These are phyloP conservation scores for Phytophthora parvispora DNA, from an alignment of 352 stramenopile species.

Conservation along the genomic window DNA sequence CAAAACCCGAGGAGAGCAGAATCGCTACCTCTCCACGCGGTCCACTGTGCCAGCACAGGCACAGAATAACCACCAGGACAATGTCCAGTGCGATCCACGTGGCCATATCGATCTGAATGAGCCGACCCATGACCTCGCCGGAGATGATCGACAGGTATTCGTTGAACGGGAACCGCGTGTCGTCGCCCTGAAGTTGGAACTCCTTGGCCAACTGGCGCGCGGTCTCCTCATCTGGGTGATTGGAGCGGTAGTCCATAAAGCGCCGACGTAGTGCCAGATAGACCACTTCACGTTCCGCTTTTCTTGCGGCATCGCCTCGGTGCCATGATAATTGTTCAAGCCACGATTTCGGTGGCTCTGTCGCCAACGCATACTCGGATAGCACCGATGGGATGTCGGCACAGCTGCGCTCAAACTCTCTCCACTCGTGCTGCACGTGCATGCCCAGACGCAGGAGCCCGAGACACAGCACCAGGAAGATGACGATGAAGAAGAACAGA, in stretches of 20 bases:
- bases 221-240: slow-evolving; percentile 62
- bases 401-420: slow-evolving; percentile 73
- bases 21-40: slow-evolving; percentile 50
- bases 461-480: slow-evolving; percentile 80
- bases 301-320: slow-evolving; percentile 36
- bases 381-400: slow-evolving; percentile 64
- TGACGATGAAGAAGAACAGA: slow-evolving; percentile 87
- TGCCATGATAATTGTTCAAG: slow-evolving; percentile 43
- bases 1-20: slow-evolving; percentile 46
- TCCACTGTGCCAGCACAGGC: slow-evolving; percentile 55
- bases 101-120: slow-evolving; percentile 79
- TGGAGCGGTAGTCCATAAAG: slow-evolving; percentile 79
- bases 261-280: slow-evolving; percentile 71
- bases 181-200: slow-evolving; percentile 61
- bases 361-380: slow-evolving; percentile 68
- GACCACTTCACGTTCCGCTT: slow-evolving; percentile 67
- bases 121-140: slow-evolving; percentile 72
- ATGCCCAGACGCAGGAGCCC: slow-evolving; percentile 72
- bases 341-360: slow-evolving; percentile 53
- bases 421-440: slow-evolving; percentile 73
- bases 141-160: slow-evolving; percentile 85
- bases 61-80: slow-evolving; percentile 55
- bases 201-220: slow-evolving; percentile 60
- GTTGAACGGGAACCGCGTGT: slow-evolving; percentile 78
- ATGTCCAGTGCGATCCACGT: slow-evolving; percentile 77